phyloP scores from a whole-genome alignment of 2,329 filamentous ascomycete genomes.

The Dryadomyces quercus-mongolicae region DNA sequence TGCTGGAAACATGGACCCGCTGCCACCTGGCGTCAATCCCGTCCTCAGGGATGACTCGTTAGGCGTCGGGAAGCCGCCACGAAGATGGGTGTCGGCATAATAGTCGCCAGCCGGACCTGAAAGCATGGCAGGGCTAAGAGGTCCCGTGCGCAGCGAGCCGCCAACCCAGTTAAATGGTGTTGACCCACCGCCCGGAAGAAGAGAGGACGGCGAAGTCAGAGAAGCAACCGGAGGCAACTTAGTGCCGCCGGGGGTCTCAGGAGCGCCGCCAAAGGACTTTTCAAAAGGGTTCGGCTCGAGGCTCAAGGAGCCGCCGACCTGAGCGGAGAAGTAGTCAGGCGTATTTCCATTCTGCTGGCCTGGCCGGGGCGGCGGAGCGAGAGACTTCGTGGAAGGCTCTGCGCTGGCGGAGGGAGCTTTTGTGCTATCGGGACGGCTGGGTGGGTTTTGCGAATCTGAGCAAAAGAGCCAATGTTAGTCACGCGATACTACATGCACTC shows the following conservation, averaged over 20 bases:
- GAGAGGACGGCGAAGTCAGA: conserved; percentile 78
- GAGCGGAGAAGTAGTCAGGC: conserved; percentile 57
- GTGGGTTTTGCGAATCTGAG: background rate
- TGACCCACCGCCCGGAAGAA: conserved; percentile 60
- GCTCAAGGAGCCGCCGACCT: conserved; percentile 44
- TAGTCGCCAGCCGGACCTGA: conserved; percentile 79
- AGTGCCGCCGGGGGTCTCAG: conserved; percentile 71
- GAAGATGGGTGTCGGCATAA: conserved; percentile 68
- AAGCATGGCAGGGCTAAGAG: conserved; percentile 93
- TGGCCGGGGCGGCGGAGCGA: conserved; percentile 56
- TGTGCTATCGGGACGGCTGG: background rate
- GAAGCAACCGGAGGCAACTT: conserved; percentile 83
- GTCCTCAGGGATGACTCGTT: conserved; percentile 92
- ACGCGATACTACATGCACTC: background rate
- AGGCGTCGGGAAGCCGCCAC: conserved; percentile 81
- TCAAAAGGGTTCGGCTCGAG: conserved; percentile 95
- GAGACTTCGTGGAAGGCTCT: conserved; percentile 46
- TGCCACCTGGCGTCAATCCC: conserved; percentile 84
- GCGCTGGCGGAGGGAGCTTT: conserved; percentile 11
- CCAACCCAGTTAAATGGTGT: conserved; percentile 69
- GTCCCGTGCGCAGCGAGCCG: conserved; percentile 80
- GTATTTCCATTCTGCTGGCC: conserved; percentile 43
- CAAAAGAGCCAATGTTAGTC: background rate
- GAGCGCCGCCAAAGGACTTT: conserved; percentile 66
- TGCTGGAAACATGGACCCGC: conserved; percentile 93